Base-by-base conservation (phyloP, 352 stramenopile genomes). In the Globisporangium splendens region DNA sequence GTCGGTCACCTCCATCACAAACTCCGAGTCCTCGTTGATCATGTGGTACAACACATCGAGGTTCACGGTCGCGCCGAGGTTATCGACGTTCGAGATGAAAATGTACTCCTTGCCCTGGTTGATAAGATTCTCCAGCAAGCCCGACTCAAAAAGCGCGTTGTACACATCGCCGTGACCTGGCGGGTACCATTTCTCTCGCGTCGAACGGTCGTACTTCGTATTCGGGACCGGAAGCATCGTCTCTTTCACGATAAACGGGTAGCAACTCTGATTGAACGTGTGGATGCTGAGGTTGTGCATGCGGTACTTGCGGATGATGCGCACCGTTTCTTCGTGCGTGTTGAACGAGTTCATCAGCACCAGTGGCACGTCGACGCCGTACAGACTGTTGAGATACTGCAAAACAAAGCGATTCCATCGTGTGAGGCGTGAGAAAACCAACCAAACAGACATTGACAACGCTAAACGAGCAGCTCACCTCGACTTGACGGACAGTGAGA, bases 341-440 rank as follows among this genome's bases (percentile, higher is more conserved):
- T 97, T 98, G 79, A 99, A 99, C 65, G 93, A 99, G 80, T 99
- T 99, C 97, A 99, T 99, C 41, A 99, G 86, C 81, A 99, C 98
- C 57, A 99, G 97, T 39, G 97, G 98, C 46, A 99, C 96, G 62
- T 99, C 92, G 41, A 96, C 89, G 33, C 88, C 88, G 62, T 96
- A 96, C 57, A 94, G 78, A 54, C 81, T 95, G 68, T 97, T 96
- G 42, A 97, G 66, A 46, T 96, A 96, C 83, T 93, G 54, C 28
- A 2, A 24, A 7, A 12, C n/a, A 47, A 48, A 52, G 1, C 56
- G 50, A 44, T 24, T 24, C 14, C 21, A 55, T 3, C n/a, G n/a
- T 13, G 41, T 51, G 1, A 50, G 28, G 28, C 28, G 28, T 1
- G 28, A 35, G 28, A 3, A 42, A 61, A 13, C 22, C 12, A 42